Evolutionary conservation across 495 filamentous ascomycete genomes (phyloP).

Genomic region (Thozetella sp.): DNA sequence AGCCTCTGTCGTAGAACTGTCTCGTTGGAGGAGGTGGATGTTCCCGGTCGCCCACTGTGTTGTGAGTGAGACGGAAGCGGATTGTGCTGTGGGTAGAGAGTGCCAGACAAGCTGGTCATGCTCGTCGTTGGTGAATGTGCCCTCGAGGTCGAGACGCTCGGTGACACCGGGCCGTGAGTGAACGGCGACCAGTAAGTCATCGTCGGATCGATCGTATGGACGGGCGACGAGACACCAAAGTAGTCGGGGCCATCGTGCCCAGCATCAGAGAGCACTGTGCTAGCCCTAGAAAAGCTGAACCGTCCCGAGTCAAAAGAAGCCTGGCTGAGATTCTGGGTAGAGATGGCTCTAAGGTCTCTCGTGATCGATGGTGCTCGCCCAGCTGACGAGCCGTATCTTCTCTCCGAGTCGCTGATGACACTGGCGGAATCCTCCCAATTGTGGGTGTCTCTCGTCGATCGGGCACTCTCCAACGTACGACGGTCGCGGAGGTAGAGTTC

Average conservation of each 20-base stretch:
- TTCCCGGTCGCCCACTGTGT: constrained; percentile 45
- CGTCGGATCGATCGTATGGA: constrained; percentile 74
- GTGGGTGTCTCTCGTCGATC: constrained; percentile 32
- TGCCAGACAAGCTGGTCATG: constrained; percentile 47
- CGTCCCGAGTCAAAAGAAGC: constrained; percentile 70
- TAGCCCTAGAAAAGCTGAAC: constrained; percentile 58
- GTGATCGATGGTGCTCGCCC: constrained; percentile 32
- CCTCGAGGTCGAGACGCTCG: constrained; percentile 57
- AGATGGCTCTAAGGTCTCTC: constrained; percentile 54
- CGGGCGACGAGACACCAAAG: constrained; percentile 66
- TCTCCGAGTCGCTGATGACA: constrained; percentile 52
- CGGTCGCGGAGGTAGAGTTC: constrained; percentile 84
- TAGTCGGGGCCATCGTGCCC: constrained; percentile 70
- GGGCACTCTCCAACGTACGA: constrained; percentile 67
- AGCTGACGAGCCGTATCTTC: constrained; percentile 34
- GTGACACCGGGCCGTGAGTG: constrained; percentile 62
- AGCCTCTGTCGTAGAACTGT: constrained; percentile 57
- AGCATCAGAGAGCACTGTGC: constrained; percentile 57
- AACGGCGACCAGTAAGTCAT: constrained; percentile 90
- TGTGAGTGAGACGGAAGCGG: constrained; percentile 39
- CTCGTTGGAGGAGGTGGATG: constrained; percentile 60
- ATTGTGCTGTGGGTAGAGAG: constrained; percentile 42
- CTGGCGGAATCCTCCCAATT: constrained; percentile 57
- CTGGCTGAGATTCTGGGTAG: constrained; percentile 57
- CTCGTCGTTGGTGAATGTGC: constrained; percentile 58